Evolutionary conservation across 768 basidiomycete species (phyloP).

Genomic region (Exidia glandulosa): DNA sequence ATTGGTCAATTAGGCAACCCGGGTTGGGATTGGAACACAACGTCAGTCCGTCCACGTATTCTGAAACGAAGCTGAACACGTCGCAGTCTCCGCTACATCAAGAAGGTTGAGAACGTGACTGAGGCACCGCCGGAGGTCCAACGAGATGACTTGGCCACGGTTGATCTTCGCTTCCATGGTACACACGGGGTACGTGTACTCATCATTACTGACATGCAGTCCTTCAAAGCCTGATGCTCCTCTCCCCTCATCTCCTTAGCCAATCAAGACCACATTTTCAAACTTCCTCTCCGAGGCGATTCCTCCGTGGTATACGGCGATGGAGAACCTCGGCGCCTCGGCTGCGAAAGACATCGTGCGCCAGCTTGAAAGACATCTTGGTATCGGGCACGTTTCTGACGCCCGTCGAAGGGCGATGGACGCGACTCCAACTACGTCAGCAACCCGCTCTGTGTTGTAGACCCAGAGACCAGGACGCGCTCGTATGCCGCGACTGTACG

Average conservation of each 20-base stretch:
- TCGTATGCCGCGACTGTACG: neutral
- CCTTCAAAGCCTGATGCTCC: neutral
- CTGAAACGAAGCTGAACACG: slow-evolving; percentile 5
- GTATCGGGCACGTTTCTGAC: neutral
- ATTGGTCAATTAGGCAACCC: neutral
- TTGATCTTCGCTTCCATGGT: neutral
- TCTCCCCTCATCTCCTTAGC: neutral
- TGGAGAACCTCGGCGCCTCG: neutral
- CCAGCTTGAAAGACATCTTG: neutral
- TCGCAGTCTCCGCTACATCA: slow-evolving; percentile 6
- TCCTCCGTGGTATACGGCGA: neutral
- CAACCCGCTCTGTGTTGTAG: neutral
- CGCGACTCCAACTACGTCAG: neutral
- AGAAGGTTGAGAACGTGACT: slow-evolving; percentile 1
- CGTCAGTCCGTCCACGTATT: too few species aligned
- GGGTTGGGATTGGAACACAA: neutral
- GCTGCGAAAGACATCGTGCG: neutral
- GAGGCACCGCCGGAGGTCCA: neutral
- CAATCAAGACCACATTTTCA: neutral
- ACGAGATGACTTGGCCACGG: neutral
- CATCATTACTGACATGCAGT: too few species aligned
- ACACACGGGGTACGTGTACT: neutral
- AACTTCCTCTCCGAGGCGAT: neutral
- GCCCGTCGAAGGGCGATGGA: neutral
- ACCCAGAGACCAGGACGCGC: neutral